Evolutionary conservation across 257 asterid species (phyloP).

Genomic region (Solanum verrucosum): DNA sequence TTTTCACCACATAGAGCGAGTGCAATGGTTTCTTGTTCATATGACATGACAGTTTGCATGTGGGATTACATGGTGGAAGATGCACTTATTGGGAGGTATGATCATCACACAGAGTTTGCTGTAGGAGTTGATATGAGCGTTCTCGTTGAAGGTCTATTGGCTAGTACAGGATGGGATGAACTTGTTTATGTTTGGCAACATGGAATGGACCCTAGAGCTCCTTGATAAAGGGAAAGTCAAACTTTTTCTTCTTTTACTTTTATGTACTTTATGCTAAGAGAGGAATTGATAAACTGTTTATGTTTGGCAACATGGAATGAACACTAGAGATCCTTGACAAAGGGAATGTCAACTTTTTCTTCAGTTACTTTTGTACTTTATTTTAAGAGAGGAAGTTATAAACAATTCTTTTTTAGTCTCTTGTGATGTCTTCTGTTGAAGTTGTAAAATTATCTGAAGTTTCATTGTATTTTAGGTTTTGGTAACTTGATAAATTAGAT

Average conservation of each 20-base stretch:
- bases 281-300: neutral
- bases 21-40: slow-evolving; percentile 72
- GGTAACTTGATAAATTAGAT: neutral
- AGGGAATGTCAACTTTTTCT: neutral
- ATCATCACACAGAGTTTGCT: slow-evolving; percentile 91
- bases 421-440: neutral
- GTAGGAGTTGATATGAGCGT: slow-evolving; percentile 95
- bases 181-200: slow-evolving; percentile 94
- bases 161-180: slow-evolving; percentile 98
- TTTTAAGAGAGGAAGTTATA: neutral
- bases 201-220: slow-evolving; percentile 92
- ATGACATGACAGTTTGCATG: slow-evolving; percentile 85
- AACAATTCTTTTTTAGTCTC: neutral
- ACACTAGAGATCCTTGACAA: neutral
- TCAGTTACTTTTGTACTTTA: neutral
- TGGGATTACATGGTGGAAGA: slow-evolving; percentile 99
- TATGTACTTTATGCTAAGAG: neutral
- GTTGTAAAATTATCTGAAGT: neutral
- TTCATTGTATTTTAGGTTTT: neutral
- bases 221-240: slow-evolving; percentile 25
- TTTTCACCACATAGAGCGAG: slow-evolving; percentile 90
- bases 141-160: slow-evolving; percentile 88
- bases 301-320: neutral
- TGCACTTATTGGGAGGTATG: slow-evolving; percentile 78
- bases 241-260: neutral